A percentile compares a stretch with the other conserved stretches of the same genome.
Evolutionary conservation across 768 basidiomycete species (phyloP).

Genomic region (Tricholomella constricta): DNA sequence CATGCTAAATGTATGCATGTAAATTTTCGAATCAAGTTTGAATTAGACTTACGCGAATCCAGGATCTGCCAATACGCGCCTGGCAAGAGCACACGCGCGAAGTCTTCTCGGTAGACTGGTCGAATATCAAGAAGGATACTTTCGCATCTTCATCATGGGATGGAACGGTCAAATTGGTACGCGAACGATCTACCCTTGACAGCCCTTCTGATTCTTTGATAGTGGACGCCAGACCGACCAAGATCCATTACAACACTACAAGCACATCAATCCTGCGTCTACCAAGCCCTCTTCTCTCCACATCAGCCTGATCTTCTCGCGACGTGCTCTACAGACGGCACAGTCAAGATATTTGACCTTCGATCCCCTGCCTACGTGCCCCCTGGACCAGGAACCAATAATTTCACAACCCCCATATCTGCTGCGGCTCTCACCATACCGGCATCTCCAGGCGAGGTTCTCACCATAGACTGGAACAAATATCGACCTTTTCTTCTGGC

Average conservation of each 20-base stretch:
- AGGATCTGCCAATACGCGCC: conserved; percentile 87
- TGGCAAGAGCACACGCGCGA: conserved; percentile 97
- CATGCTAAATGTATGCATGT: conserved; percentile 68
- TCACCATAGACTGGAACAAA: conserved; percentile 92
- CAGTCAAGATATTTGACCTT: conserved; percentile 80
- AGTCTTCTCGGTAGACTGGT: conserved; percentile 95
- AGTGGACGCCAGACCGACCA: conserved; percentile 89
- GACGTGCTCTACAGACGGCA: conserved; percentile 87
- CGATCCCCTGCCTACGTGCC: conserved; percentile 62
- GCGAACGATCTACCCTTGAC: conserved; percentile 27
- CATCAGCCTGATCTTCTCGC: conserved; percentile 82
- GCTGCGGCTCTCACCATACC: conserved; percentile 77
- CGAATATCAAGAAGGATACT: conserved; percentile 85
- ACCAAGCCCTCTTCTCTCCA: conserved; percentile 90
- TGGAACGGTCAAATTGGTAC: conserved; percentile 82
- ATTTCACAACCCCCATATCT: conserved; percentile 67
- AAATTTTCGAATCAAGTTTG: conserved; percentile 2
- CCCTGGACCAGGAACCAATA: conserved; percentile 48
- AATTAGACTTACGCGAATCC: conserved; percentile 22
- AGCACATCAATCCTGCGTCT: conserved; percentile 84
- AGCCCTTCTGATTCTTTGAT: conserved; percentile 8
- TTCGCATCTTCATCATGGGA: conserved; percentile 94
- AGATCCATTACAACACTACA: conserved; percentile 80
- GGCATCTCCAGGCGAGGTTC: conserved; percentile 75
- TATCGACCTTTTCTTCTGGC: conserved; percentile 80